Percentiles rank a stretch among this genome's conserved stretches.
These are phyloP conservation scores for Dioszegia crocea DNA, from an alignment of 768 basidiomycete genomes.

Conservation along the genomic window DNA sequence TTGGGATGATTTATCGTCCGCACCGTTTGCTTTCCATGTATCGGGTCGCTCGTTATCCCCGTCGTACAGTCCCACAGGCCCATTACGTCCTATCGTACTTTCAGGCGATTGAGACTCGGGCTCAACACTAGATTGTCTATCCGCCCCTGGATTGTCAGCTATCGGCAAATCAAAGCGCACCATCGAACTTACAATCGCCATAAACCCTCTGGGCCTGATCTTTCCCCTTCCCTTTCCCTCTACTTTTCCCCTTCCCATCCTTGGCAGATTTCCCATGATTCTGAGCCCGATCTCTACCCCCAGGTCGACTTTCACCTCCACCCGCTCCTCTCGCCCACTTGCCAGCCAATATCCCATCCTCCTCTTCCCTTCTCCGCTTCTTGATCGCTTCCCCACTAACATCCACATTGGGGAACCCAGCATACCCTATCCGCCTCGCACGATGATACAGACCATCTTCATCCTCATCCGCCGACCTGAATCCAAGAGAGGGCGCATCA, in stretches of 20 bases:
- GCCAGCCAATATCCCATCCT: conserved; percentile 74
- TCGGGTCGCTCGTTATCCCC: conserved; percentile 38
- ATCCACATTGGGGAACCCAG: conserved; percentile 83
- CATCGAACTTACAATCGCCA: conserved; percentile 39
- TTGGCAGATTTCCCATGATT: conserved; percentile 3
- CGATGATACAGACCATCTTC: conserved; percentile 69
- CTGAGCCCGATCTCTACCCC: conserved; percentile 6
- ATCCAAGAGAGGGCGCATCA: conserved; percentile 55
- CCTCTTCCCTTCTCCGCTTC: conserved; percentile 70
- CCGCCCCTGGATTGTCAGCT: conserved; percentile 37
- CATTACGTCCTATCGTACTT: background rate
- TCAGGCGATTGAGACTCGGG: background rate
- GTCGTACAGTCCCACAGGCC: conserved; percentile 38
- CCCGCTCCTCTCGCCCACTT: conserved; percentile 52
- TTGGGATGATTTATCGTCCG: conserved; percentile 1
- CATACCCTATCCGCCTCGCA: conserved; percentile 76
- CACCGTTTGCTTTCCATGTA: conserved; percentile 24
- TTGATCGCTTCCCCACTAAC: conserved; percentile 72
- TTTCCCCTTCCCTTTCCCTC: conserved; percentile 26
- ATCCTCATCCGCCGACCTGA: conserved; percentile 61
- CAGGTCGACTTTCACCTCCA: conserved; percentile 45
- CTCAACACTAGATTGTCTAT: conserved; percentile 20
- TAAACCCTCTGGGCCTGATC: conserved; percentile 29
- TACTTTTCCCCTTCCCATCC: conserved; percentile 47
- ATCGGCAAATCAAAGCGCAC: background rate